Percentiles rank a stretch among this genome's conserved stretches.
These are phyloP conservation scores for Multifurca ochricompacta DNA, from an alignment of 768 basidiomycete genomes.

Conservation along the genomic window DNA sequence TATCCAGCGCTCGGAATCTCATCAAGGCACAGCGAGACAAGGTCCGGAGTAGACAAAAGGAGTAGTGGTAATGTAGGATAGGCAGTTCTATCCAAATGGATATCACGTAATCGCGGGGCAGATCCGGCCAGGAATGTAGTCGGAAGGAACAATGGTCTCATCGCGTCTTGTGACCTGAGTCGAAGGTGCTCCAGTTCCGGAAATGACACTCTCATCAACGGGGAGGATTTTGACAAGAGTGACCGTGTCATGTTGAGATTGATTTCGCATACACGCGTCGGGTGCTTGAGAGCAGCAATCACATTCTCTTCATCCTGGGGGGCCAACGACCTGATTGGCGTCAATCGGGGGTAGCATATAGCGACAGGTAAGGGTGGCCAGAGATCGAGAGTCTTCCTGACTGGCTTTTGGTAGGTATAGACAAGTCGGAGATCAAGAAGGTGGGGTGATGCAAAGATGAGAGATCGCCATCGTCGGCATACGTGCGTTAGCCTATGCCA, in stretches of 20 bases:
- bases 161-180: not conserved
- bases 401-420: slow-evolving; percentile 12
- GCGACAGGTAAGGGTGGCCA: slow-evolving; percentile 8
- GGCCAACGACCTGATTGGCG: not conserved
- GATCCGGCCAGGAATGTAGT: not conserved
- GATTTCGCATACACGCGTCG: slow-evolving; percentile 14
- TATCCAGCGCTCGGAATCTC: slow-evolving; percentile 7
- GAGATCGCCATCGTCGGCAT: slow-evolving; percentile 6
- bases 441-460: slow-evolving; percentile 8
- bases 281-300: not conserved
- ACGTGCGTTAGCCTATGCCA: slow-evolving; percentile 16
- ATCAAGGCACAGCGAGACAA: slow-evolving; percentile 4
- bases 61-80: slow-evolving; percentile 6
- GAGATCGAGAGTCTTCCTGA: slow-evolving; percentile 5
- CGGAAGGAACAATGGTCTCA: slow-evolving; percentile 4
- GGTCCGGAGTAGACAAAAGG: slow-evolving; percentile 2
- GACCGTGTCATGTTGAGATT: slow-evolving; percentile 10
- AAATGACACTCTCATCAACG: not conserved
- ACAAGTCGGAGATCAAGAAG: slow-evolving; percentile 10
- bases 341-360: slow-evolving; percentile 11
- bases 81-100: slow-evolving; percentile 3
- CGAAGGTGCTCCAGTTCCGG: not conserved
- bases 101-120: slow-evolving; percentile 1
- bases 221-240: not conserved
- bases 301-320: slow-evolving; percentile 8